Conservation (phyloP, 2,329 filamentous ascomycete genomes). For the Stromatinia cepivora region DNA sequence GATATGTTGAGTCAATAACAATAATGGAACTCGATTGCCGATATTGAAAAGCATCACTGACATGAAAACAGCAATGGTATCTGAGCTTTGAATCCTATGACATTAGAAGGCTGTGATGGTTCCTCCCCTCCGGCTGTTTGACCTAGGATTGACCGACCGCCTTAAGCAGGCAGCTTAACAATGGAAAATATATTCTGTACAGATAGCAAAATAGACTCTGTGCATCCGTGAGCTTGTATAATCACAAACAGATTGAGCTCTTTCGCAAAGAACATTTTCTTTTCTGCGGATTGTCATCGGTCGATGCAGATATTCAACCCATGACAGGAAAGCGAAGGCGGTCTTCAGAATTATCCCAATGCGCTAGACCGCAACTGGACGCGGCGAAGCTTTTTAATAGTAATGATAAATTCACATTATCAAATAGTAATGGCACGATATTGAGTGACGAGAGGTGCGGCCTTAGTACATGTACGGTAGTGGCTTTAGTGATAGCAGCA, state of each 20-base stretch:
- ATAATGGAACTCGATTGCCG: background rate
- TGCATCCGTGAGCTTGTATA: background rate
- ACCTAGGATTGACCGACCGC: background rate
- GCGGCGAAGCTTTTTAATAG: background rate
- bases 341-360: conserved; percentile 1
- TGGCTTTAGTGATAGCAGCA: background rate
- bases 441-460: too few relatives aligned
- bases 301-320: background rate
- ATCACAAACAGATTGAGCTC: background rate
- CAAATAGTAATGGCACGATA: background rate
- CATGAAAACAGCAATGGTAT: background rate
- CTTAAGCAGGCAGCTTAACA: background rate
- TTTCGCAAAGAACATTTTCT: background rate
- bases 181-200: background rate
- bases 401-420: background rate
- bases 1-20: background rate
- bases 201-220: background rate
- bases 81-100: background rate
- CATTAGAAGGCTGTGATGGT: background rate
- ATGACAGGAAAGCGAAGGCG: conserved; percentile 13
- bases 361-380: background rate
- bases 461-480: background rate
- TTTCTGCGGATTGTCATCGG: background rate
- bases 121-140: background rate
- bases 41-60: background rate